Conservation (phyloP, 352 stramenopile species). For the Phytopythium boreale region DNA sequence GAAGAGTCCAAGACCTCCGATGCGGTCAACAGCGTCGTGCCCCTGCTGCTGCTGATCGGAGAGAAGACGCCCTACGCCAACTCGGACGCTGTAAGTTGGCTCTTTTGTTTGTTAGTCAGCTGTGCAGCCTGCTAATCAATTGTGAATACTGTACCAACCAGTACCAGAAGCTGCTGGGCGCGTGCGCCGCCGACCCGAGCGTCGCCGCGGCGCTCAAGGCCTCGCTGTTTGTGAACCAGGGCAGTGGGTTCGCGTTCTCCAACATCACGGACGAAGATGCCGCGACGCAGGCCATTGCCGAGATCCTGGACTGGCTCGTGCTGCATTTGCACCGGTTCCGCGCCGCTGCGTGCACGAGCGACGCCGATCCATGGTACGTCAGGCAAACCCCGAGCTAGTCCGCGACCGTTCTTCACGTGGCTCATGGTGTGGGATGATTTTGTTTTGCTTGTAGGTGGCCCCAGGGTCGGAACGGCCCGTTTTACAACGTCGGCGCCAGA, state of each 20-base stretch:
- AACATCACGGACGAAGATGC: slow-evolving; percentile 90
- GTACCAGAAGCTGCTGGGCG: slow-evolving; percentile 50
- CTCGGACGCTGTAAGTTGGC: slow-evolving; percentile 54
- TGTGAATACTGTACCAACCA: slow-evolving; percentile 13
- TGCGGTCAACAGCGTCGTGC: slow-evolving; percentile 23
- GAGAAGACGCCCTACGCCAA: slow-evolving; percentile 58
- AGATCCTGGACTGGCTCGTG: slow-evolving; percentile 85
- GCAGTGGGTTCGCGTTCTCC: slow-evolving; percentile 81
- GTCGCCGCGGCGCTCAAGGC: slow-evolving; percentile 24
- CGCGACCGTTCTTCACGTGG: not conserved
- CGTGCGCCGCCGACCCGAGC: slow-evolving; percentile 22
- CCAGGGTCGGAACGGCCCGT: slow-evolving; percentile 83
- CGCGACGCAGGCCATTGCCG: slow-evolving; percentile 78
- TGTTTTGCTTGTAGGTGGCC: slow-evolving; percentile 52
- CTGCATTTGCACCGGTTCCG: slow-evolving; percentile 83
- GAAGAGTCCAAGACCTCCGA: slow-evolving; percentile 13
- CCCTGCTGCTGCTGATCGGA: slow-evolving; percentile 64
- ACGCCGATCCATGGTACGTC: slow-evolving; percentile 65
- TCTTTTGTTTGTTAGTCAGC: slow-evolving; percentile 2
- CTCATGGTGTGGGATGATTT: not conserved
- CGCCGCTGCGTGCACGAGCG: slow-evolving; percentile 65
- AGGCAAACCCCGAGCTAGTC: not conserved
- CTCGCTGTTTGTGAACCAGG: slow-evolving; percentile 71
- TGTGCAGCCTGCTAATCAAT: slow-evolving; percentile 1
- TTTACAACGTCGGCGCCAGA: slow-evolving; percentile 76